Base-by-base conservation (phyloP, 2,329 filamentous ascomycete species). In the Dactylellina parvicollis region DNA sequence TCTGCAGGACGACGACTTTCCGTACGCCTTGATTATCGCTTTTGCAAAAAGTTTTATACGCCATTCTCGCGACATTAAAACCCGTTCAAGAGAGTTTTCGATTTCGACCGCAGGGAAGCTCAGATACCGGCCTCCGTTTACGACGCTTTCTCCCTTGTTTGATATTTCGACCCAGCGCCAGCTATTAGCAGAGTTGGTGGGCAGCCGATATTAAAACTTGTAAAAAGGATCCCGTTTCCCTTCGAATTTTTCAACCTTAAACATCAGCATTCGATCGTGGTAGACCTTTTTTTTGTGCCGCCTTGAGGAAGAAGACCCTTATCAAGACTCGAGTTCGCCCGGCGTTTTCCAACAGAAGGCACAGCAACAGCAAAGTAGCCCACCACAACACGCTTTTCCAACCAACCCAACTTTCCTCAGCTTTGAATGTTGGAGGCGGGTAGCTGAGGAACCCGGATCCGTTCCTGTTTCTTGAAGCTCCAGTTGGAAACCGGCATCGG, bases 41-140 rank as follows among this genome's bases (percentile, higher is more conserved):
- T 42, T 42, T n/a, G n/a, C n/a, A n/a, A n/a, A 56, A 28, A 30
- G 52, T 40, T 69, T 66, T 32, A 73, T 73, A 66, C 60, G 69
- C 69, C 50, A 73, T 73, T 73, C 60, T 73, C 60, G 69, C 69
- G 69, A 73, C 60, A 66, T 73, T 70, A 56, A 24, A 40, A 59
- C 52, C 59, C 34, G 69, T 59, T 64, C 46, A 72, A 60, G 40
- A 47, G 14, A 60, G 49, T 66, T 66, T 52, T 42, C 12, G 47
- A 66, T 16, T 52, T 42, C 12, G 47, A 66, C 9, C 26, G 40
- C 60, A 66, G 62, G 69, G 60, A 60, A 73, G n/a, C n/a, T n/a
- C n/a, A n/a, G 69, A 47, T 32, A 57, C 55, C 44, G 47, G 42
- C 59, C 54, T 54, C 60, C 40, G 49, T 44, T 42, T 34, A 65